Evolutionary conservation across 2,329 filamentous ascomycete genomes (phyloP).

Genomic region (Aspergillus pseudoviridinutans): DNA sequence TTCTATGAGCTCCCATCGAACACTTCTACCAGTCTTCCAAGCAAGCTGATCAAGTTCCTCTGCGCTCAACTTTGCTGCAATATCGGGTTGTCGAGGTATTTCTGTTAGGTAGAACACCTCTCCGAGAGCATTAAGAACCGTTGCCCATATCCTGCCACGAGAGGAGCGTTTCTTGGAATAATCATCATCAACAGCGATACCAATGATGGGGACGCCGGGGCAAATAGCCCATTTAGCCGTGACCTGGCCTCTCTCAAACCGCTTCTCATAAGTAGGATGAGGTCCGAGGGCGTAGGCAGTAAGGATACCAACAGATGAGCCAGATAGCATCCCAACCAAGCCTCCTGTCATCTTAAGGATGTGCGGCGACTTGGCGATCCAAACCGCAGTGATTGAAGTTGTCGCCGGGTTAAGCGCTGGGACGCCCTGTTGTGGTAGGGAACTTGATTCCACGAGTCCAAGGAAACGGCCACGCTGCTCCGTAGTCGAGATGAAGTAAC

Average conservation of each 20-base stretch:
- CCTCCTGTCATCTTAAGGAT: conserved; percentile 71
- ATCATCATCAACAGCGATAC: conserved; percentile 76
- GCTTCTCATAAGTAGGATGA: conserved; percentile 55
- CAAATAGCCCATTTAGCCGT: conserved; percentile 87
- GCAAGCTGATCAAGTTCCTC: conserved; percentile 62
- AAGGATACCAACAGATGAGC: conserved; percentile 77
- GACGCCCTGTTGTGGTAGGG: conserved; percentile 66
- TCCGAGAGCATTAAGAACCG: conserved; percentile 87
- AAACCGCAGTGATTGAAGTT: conserved; percentile 73
- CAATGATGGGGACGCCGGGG: conserved; percentile 87
- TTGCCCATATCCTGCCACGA: conserved; percentile 77
- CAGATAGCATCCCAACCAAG: conserved; percentile 75
- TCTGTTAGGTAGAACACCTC: conserved; percentile 83
- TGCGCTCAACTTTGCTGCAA: conserved; percentile 39
- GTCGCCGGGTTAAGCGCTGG: conserved; percentile 67
- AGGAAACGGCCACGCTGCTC: conserved; percentile 77
- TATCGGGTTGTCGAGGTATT: conserved; percentile 56
- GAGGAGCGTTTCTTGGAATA: conserved; percentile 69
- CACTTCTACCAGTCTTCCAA: conserved; percentile 75
- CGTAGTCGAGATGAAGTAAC: conserved; percentile 69
- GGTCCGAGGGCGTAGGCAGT: conserved; percentile 74
- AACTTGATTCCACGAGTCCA: conserved; percentile 55
- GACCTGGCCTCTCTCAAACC: conserved; percentile 69
- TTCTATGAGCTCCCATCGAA: conserved; percentile 78
- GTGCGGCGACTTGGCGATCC: conserved; percentile 79